A percentile compares a stretch with the other conserved stretches of the same genome.
Evolutionary conservation across 495 filamentous ascomycete species (phyloP).

Genomic region (Penicillium silybi): DNA sequence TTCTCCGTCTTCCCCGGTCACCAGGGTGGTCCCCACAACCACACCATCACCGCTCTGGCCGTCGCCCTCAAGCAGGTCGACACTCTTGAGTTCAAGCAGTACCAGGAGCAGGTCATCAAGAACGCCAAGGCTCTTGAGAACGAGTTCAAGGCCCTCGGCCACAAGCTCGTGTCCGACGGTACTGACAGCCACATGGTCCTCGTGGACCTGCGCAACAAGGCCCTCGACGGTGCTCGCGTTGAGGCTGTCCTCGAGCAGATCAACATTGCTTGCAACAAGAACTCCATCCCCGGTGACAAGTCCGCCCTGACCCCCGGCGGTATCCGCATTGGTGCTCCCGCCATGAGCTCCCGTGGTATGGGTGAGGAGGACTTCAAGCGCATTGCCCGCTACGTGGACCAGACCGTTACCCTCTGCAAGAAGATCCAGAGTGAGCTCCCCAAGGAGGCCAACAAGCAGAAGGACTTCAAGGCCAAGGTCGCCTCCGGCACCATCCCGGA

Average conservation of each 20-base stretch:
- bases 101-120: conserved; percentile 87
- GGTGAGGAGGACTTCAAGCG: conserved; percentile 89
- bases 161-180: conserved; percentile 92
- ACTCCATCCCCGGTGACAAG: conserved; percentile 96
- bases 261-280: conserved; percentile 99
- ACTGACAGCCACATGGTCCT: conserved; percentile 99
- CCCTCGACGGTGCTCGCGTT: conserved; percentile 88
- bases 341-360: conserved; percentile 94
- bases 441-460: conserved; percentile 97
- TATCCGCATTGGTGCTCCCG: conserved; percentile 92
- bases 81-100: conserved; percentile 90
- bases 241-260: conserved; percentile 96
- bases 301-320: conserved; percentile 92
- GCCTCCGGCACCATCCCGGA: conserved; percentile 69
- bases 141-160: conserved; percentile 67
- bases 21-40: conserved; percentile 99
- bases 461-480: conserved; percentile 97
- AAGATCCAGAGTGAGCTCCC: conserved; percentile 78
- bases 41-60: conserved; percentile 97
- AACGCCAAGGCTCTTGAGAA: conserved; percentile 85
- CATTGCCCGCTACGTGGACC: conserved; percentile 85
- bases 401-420: conserved; percentile 76
- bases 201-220: conserved; percentile 76
- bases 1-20: conserved; percentile 99
- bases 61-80: conserved; percentile 95